A percentile compares a stretch with the other conserved stretches of the same genome.
phyloP scores from a whole-genome alignment of 2,329 filamentous ascomycete species.

The Ophiocordyceps sinensis region DNA sequence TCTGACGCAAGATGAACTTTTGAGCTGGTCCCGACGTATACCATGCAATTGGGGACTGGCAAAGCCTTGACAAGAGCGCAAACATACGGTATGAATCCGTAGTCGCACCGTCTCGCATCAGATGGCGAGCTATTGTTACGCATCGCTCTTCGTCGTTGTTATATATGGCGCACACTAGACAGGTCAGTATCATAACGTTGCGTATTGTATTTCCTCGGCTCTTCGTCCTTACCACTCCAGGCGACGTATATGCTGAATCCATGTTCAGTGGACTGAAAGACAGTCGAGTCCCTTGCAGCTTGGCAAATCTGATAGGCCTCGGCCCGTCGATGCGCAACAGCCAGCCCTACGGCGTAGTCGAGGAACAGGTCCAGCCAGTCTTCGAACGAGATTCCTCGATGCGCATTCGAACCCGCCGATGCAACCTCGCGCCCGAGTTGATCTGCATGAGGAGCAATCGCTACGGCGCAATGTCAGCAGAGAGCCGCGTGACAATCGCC shows the following conservation, averaged over 20 bases:
- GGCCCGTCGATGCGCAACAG: conserved; percentile 48
- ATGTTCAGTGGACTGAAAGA: conserved; percentile 60
- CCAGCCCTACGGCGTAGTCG: conserved; percentile 68
- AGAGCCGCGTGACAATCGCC: neutral
- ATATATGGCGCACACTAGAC: conserved; percentile 61
- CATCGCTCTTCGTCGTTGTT: conserved; percentile 68
- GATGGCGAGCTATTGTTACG: conserved; percentile 59
- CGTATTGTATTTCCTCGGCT: conserved; percentile 13
- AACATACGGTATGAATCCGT: conserved; percentile 79
- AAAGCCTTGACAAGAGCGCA: conserved; percentile 60
- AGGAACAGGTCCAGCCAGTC: conserved; percentile 85
- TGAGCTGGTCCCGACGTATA: conserved; percentile 73
- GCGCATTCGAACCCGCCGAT: conserved; percentile 17
- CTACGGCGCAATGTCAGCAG: conserved; percentile 5
- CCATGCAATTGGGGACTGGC: conserved; percentile 56
- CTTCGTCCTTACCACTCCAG: conserved; percentile 47
- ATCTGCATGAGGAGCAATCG: conserved; percentile 5
- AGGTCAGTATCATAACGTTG: neutral
- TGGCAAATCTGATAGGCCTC: conserved; percentile 72
- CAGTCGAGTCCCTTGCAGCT: conserved; percentile 62
- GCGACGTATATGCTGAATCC: conserved; percentile 63
- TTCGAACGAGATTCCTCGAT: conserved; percentile 67
- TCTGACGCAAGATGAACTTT: conserved; percentile 82
- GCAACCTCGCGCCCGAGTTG: conserved; percentile 1
- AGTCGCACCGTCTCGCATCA: conserved; percentile 71